A percentile compares a stretch with the other conserved stretches of the same genome.
Conservation (phyloP, 1,284 basidiomycete genomes). For the Apiotrichum montevideense region DNA sequence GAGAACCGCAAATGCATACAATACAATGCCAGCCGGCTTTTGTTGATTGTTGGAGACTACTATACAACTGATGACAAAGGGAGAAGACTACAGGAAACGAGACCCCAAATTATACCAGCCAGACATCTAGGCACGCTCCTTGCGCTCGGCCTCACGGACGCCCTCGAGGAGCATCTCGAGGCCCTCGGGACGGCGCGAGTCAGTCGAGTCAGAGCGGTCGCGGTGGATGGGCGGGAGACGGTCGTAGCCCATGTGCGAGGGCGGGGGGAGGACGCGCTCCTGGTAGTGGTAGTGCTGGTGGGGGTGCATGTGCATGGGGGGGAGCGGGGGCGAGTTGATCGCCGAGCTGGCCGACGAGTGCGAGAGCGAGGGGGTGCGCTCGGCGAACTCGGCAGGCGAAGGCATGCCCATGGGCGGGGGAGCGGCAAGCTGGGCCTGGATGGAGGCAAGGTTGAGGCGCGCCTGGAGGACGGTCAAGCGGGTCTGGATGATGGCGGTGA, state of each 20-base stretch:
- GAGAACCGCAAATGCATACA: not conserved
- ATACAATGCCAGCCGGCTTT: not conserved
- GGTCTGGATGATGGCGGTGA: conserved; percentile 43
- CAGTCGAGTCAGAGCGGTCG: conserved; percentile 3
- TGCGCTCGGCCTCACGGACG: conserved; percentile 20
- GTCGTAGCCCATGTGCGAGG: conserved; percentile 6
- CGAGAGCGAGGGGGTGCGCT: conserved; percentile 13
- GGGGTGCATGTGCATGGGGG: not conserved
- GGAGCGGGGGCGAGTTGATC: conserved; percentile 2
- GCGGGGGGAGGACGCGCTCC: conserved; percentile 8
- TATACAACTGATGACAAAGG: not conserved
- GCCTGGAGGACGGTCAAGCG: conserved; percentile 43
- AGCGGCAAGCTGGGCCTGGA: conserved; percentile 16
- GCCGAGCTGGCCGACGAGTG: not conserved
- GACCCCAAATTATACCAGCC: not conserved
- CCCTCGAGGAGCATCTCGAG: conserved; percentile 23
- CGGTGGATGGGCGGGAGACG: conserved; percentile 1
- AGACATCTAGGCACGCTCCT: conserved; percentile 9
- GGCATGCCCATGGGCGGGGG: not conserved
- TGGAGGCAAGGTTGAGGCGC: conserved; percentile 23
- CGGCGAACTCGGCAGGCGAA: not conserved
- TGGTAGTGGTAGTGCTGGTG: not conserved
- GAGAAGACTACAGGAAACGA: too few species aligned
- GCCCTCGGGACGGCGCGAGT: conserved; percentile 6
- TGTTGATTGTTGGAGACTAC: not conserved